Base-by-base conservation (phyloP, 2,329 filamentous ascomycete genomes). In the Phaeosphaeria sp. region DNA sequence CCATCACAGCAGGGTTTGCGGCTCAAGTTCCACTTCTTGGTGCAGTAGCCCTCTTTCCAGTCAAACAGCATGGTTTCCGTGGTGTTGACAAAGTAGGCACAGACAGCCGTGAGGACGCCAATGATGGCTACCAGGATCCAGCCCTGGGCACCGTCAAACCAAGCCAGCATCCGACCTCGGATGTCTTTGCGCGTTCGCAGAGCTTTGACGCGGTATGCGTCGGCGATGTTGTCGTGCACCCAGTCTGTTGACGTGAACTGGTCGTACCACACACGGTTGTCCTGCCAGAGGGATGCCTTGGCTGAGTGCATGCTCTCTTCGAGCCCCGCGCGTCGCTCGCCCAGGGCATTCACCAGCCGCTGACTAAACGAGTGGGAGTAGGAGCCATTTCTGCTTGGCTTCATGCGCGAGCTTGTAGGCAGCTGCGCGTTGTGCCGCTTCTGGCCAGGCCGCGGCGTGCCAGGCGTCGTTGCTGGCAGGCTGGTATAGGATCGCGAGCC, bases 191-290 rank as follows among this genome's bases (percentile, higher is more conserved):
- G 85, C 68, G 85, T 89, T 50, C 92, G 87, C 41, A 99, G 83
- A 52, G 89, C 89, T 75, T 96, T 95, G 50, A 96, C 88, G 23
- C 95, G 90, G 69, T 93, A 92, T 10, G 93, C 92, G 78, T 98
- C 95, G 70, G 93, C 92, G 66, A 99, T 97, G 75, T 90, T 93
- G 77, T 99, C 95, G 74, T 97, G 94, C 0, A 99, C 93, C 95
- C 95, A 99, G 77, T 99, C 94, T 54, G 92, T 97, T 6, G 92
- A 96, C 6, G 93, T 97, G 72, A 97, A 97, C 78, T 99, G 95
- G 81, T 99, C 95, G 79, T 98, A 98, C 95, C 95, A 98, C 10
- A 96, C 90, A 59, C 95, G 89, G 66, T 98, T 93, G 72, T 97
- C 91, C 50, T 89, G 82, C 67, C 87, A 89, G 10, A 90, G 78